These are phyloP conservation scores for Paramecium sonneborni DNA, from an alignment of 73 alveolate species.

Conservation along the genomic window DNA sequence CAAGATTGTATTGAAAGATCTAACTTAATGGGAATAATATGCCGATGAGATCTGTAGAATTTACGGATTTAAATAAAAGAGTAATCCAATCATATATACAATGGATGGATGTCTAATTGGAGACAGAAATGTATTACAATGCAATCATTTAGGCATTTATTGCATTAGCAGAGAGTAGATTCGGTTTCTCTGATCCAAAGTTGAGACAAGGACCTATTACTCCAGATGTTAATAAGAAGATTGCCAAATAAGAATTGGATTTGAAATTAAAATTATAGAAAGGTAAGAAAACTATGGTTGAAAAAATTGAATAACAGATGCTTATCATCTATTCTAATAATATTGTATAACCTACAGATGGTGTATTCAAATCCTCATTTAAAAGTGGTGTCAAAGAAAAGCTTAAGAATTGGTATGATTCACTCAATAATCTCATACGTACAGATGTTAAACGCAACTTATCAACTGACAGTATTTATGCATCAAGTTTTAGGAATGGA, in stretches of 20 bases:
- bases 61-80: constrained; percentile 47
- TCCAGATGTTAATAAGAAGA: constrained; percentile 54
- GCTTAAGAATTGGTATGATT: neutral
- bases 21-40: constrained; percentile 57
- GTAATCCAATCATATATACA: constrained; percentile 49
- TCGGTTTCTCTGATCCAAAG: constrained; percentile 49
- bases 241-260: constrained; percentile 47
- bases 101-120: constrained; percentile 43
- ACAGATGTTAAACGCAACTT: neutral
- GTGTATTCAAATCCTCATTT: neutral
- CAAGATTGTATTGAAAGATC: constrained; percentile 52
- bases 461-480: neutral
- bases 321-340: neutral
- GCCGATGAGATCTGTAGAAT: constrained; percentile 56
- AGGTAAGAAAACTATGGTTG: neutral
- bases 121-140: constrained; percentile 19
- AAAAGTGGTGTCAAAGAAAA: constrained; percentile 17
- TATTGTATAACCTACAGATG: constrained; percentile 31
- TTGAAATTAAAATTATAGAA: constrained; percentile 3
- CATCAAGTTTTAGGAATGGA: constrained; percentile 21
- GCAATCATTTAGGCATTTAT: constrained; percentile 22
- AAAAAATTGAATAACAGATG: constrained; percentile 44
- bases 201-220: constrained; percentile 50
- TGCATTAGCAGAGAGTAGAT: constrained; percentile 34
- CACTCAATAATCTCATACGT: neutral